A percentile compares a stretch with the other conserved stretches of the same genome.
phyloP scores from a whole-genome alignment of 140 eudicot genomes.

The Eryngium alpinum region DNA sequence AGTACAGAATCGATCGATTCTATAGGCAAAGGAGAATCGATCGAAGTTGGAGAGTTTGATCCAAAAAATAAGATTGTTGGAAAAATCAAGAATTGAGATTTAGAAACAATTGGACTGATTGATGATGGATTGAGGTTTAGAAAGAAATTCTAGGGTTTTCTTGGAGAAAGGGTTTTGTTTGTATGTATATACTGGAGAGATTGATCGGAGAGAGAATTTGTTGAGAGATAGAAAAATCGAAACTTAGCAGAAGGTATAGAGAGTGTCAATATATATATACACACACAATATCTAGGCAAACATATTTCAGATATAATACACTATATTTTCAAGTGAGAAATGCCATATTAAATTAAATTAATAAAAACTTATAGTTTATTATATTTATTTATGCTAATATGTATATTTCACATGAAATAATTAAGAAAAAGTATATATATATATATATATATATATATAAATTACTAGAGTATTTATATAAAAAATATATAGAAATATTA shows the following conservation, averaged over 20 bases:
- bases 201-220: slow-evolving; percentile 19
- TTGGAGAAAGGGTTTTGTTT: slow-evolving; percentile 16
- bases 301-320: no score
- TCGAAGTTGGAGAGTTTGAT: slow-evolving; percentile 15
- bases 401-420: no score
- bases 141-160: slow-evolving; percentile 15
- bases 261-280: neutral
- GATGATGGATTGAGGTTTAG: slow-evolving; percentile 3
- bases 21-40: slow-evolving; percentile 16
- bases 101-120: neutral
- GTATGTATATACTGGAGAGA: slow-evolving; percentile 3
- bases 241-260: slow-evolving; percentile 9
- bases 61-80: neutral
- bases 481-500: no score
- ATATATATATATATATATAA: no score
- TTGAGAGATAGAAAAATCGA: slow-evolving; percentile 1
- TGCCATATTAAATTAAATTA: no score
- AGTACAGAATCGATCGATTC: slow-evolving; percentile 33
- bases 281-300: no score
- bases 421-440: no score
- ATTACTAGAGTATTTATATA: no score
- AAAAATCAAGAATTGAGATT: slow-evolving; percentile 1
- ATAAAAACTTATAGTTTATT: no score
- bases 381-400: no score
- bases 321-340: no score